Evolutionary conservation across 2,329 filamentous ascomycete genomes (phyloP), one percentile per base, ranked within the genome.

Genomic region (Aspergillus sp.): DNA sequence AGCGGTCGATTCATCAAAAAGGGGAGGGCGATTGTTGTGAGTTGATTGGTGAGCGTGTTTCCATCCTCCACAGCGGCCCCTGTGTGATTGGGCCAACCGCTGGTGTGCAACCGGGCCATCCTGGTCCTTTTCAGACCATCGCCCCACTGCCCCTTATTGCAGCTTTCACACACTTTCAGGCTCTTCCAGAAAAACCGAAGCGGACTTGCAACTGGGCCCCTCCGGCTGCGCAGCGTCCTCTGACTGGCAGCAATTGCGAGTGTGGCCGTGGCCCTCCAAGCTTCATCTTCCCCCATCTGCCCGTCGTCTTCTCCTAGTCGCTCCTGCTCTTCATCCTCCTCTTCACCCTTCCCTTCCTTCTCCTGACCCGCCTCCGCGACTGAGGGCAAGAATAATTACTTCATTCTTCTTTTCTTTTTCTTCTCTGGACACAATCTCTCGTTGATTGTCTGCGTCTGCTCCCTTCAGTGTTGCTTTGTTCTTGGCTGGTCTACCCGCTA

Each of bases 151-250:
- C 58, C 60, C 60, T 55, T 59, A 58, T 58, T 56, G 39, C n/a
- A 27, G 17, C 24, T n/a, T 15, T 27, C n/a, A 24, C 17, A 47
- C 50, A 47, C 50, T 45, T 19, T 35, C 21, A 31, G 27, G 27
- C 27, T 31, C 56, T 62, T 63, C 61, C 61, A 63, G 61, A 63
- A 62, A 57, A 61, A 48, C 53, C 24, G 17, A 27, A 8, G 14
- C 24, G 37, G 37, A 40, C 44, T 23, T 46, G 19, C n/a, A 24
- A 15, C 45, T 35, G 44, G 45, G 27, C 17, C 40, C 45, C 45
- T 48, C 35, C 6, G 35, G 14, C 35, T 37, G 27, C 27, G 9
- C 27, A 19, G 31, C 45, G 45, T 9, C 15, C 27, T 27, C 27
- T 48, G 23, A 47, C 33, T 54, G 31, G 43, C n/a, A 45, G 37